Base-by-base conservation (phyloP, 2,329 filamentous ascomycete species). In the Cladosporium sp. region DNA sequence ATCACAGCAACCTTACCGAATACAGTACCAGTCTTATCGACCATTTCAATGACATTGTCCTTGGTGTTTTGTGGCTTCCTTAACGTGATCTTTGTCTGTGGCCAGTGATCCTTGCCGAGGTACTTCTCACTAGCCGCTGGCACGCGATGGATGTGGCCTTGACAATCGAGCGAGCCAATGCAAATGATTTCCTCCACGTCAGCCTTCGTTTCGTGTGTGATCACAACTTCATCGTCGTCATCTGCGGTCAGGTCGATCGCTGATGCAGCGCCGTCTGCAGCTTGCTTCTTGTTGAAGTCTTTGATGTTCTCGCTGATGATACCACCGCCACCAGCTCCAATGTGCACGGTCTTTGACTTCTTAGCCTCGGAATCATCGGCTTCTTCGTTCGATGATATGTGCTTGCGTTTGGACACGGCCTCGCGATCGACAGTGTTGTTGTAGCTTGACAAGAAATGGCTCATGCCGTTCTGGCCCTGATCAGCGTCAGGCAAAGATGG, bases 1-100 rank as follows among this genome's bases (percentile, higher is more conserved):
- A 80, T 82, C 43, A 78, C 66, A 66, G 96, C 90, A 5, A 97
- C 75, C n/a, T 81, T 81, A 14, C 90, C 94, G 67, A 97, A 92
- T 34, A 87, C 82, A 39, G 81, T 80, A 3, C 85, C 82, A 1
- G 84, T 86, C 62, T 87, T 81, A 69, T 97, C 93, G 39, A 85
- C 82, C 9, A 91, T 87, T 57, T 88, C 81, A 52, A 97, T 91
- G 17, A 63, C 47, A 49, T 70, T 76, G 25, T 73, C 74, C 43
- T 85, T 82, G 20, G 82, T 81, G 3, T 78, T 9, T 19, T 34
- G 7, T 45, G 60, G 40, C 55, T 80, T 78, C 42, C 88, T 80
- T 61, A 94, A 79, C 1, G 85, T 78, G 34, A 96, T 82, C 69
- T 88, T 92, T 66, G 94, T 88, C 14, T 83, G 78, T 2, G 91